Base-by-base conservation (phyloP, 345 rosid genomes). In the Dipteronia dyeriana region DNA sequence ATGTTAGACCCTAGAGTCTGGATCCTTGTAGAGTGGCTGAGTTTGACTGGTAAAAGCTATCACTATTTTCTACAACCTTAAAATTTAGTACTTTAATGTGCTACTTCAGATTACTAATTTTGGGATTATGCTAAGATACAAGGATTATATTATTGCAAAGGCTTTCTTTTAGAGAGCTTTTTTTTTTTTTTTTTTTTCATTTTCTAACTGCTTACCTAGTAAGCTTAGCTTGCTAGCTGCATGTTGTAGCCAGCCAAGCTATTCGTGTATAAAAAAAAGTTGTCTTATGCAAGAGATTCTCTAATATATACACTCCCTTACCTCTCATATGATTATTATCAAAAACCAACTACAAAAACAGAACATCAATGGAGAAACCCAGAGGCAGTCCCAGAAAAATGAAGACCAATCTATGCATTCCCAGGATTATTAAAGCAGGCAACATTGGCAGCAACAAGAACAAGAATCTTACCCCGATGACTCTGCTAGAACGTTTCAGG, bases 401-500 rank as follows among this genome's bases (percentile, higher is more conserved):
- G 75, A 83, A 80, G 68, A 82, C 23, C 73, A 70, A 74, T 81
- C 79, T 85, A 23, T 91, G 95, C 80, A 81, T 88, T 64, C 95
- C 95, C 13, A 79, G 90, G 73, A 78, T 91, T n/a, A 81, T 73
- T 73, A 7, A 59, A 20, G 47, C 25, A 26, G 6, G 31, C 29
- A 13, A 26, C 13, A 51, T 19, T 76, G 66, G 76, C 53, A 34
- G 57, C 62, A 84, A 56, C 76, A 84, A 49, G 64, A 77, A 60
- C 68, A 23, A 59, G 39, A 79, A 84, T 16, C 75, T 83, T 8
- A 84, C 89, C 2, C 86, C 88, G 1, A 75, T 84, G 82, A 79
- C 89, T 45, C 83, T 89, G 23, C 81, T 91, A 0, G 87, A 91
- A 13, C 93, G 91, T 39, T 86, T 91, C 76, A 85, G 90, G 0